Base-by-base conservation (phyloP, 2,329 filamentous ascomycete genomes). In the Sporothrix protearum region DNA sequence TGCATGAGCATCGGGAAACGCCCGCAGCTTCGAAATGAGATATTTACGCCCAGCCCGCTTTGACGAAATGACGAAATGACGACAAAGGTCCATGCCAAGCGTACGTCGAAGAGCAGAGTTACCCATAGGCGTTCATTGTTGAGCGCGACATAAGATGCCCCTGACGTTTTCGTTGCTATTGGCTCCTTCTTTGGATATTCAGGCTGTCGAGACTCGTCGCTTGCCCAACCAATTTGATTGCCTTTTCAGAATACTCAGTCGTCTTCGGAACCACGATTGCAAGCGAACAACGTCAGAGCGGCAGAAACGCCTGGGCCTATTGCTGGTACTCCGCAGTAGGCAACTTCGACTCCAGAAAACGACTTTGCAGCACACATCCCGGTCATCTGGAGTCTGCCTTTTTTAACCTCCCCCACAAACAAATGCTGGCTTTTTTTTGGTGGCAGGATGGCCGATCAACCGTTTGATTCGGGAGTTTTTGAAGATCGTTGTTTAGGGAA, bases 401-500 rank as follows among this genome's bases (percentile, higher is more conserved):
- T 12, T 47, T 47, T 1, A 47, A 47, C 19, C 30, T 2, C 28
- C 55, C 33, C 30, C 30, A 61, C 55, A 61, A 61, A 61, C 30
- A 39, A 39, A 39, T 12, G 49, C 49, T 28, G 49, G 33, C 30
- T 22, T 30, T 36, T n/a, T n/a, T n/a, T n/a, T n/a, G n/a, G n/a
- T 33, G 55, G 22, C 22, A 53, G 49, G 49, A 53, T 53, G 49
- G 49, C 55, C 55, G 55, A 61, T 61, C 55, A 61, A 61, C 55
- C 19, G 30, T 61, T 61, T 61, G 33, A 22, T 36, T 39, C 30
- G 55, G 55, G 9, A 19, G 53, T 12, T 61, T 61, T 39, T 12
- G n/a, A n/a, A n/a, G n/a, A n/a, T n/a, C n/a, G n/a, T n/a, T n/a
- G n/a, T n/a, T n/a, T n/a, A n/a, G n/a, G n/a, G n/a, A n/a, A n/a